A percentile compares a stretch with the other conserved stretches of the same genome.
Conservation (phyloP, 2,329 filamentous ascomycete genomes). For the Purpureocillium lavendulum region DNA sequence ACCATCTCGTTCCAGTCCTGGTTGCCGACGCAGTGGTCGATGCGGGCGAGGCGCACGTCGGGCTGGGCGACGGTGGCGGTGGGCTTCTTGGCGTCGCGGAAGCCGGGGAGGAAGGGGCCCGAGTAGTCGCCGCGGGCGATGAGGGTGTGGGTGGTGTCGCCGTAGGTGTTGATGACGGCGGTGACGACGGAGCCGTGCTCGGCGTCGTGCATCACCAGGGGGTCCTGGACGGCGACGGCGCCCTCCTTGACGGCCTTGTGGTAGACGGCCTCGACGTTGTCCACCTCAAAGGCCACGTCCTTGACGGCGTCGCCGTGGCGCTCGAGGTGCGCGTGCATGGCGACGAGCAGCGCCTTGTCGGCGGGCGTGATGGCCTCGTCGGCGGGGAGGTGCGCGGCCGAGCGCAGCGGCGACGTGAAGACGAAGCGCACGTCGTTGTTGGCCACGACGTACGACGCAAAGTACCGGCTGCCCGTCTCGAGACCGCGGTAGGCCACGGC, state of each 20-base stretch:
- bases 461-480: constrained; percentile 74
- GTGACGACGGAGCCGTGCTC: constrained; percentile 58
- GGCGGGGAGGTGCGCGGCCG: constrained; percentile 40
- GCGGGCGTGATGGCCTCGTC: constrained; percentile 54
- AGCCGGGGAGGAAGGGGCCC: constrained; percentile 79
- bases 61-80: constrained; percentile 43
- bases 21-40: constrained; percentile 97
- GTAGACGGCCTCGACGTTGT: constrained; percentile 78
- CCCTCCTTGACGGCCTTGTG: constrained; percentile 59
- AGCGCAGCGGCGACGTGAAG: constrained; percentile 73
- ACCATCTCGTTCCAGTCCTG: constrained; percentile 90
- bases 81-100: constrained; percentile 43
- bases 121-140: constrained; percentile 64
- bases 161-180: constrained; percentile 84
- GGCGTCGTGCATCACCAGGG: constrained; percentile 45
- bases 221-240: constrained; percentile 53
- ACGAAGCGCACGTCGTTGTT: constrained; percentile 75
- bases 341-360: constrained; percentile 57
- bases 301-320: constrained; percentile 90
- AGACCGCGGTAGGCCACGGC: constrained; percentile 78
- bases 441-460: constrained; percentile 76
- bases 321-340: constrained; percentile 78
- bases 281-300: constrained; percentile 91
- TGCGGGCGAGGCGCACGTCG: constrained; percentile 57
- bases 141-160: constrained; percentile 90